Conservation (phyloP, 768 basidiomycete species). For the Pleurotus tuoliensis region DNA sequence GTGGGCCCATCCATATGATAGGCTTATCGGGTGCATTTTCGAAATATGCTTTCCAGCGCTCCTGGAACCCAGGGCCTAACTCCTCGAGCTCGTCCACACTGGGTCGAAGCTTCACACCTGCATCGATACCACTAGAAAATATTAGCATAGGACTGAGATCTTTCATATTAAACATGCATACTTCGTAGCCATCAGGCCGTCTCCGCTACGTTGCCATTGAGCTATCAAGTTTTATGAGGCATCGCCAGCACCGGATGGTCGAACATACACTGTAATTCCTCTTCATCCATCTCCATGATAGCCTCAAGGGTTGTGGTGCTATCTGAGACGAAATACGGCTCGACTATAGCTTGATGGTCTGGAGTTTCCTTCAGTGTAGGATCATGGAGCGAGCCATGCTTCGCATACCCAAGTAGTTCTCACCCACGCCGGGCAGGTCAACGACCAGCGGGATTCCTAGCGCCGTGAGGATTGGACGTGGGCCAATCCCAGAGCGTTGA, state of each 20-base stretch:
- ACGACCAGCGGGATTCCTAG: conserved; percentile 46
- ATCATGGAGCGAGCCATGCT: not conserved
- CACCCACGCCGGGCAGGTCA: conserved; percentile 75
- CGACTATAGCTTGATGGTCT: conserved; percentile 39
- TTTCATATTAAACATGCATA: conserved; percentile 15
- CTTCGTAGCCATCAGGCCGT: conserved; percentile 54
- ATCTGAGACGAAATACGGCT: conserved; percentile 40
- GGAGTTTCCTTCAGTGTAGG: not conserved
- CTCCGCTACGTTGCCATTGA: conserved; percentile 31
- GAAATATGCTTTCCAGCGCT: conserved; percentile 49
- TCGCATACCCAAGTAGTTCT: conserved; percentile 53
- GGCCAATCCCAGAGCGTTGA: conserved; percentile 70
- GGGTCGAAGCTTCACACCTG: conserved; percentile 56
- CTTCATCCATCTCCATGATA: conserved; percentile 36
- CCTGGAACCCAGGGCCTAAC: conserved; percentile 45
- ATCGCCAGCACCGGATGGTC: not conserved
- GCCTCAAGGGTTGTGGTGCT: conserved; percentile 47
- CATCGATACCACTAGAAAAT: conserved; percentile 46
- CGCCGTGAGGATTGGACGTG: conserved; percentile 37
- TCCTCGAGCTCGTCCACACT: conserved; percentile 41
- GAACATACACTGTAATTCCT: conserved; percentile 35
- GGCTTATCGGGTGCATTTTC: conserved; percentile 52
- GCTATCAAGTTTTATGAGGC: conserved; percentile 11
- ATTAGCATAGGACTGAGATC: not conserved
- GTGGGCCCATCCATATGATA: conserved; percentile 22